A percentile compares a stretch with the other conserved stretches of the same genome.
Conservation (phyloP, 176 grass and related monocot genomes). For the Thinopyrum elongatum region DNA sequence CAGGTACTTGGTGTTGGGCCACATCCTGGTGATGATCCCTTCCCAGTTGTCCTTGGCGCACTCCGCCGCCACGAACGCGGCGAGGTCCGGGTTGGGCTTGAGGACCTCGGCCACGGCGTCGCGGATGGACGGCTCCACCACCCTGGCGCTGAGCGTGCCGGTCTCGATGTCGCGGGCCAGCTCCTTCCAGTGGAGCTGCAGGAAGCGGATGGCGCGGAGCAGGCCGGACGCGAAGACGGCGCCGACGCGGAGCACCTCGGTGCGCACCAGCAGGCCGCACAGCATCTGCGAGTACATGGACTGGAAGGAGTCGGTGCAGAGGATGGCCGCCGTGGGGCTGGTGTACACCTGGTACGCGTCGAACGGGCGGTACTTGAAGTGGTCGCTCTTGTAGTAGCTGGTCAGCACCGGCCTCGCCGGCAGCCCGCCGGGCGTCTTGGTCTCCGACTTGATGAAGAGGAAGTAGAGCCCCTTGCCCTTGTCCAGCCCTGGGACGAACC, state of each 20-base stretch:
- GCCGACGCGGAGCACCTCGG: conserved; percentile 88
- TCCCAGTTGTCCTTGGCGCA: conserved; percentile 59
- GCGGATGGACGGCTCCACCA: conserved; percentile 60
- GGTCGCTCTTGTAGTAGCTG: conserved; percentile 98
- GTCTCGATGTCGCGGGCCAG: conserved; percentile 60
- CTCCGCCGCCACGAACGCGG: conserved; percentile 53
- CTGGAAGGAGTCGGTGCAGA: conserved; percentile 93
- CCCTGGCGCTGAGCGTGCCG: conserved; percentile 47
- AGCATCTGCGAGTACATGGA: conserved; percentile 95
- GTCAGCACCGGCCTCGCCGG: conserved; percentile 84
- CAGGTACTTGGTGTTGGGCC: conserved; percentile 96
- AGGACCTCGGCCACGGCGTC: conserved; percentile 56
- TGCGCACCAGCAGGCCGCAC: conserved; percentile 67
- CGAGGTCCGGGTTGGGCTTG: conserved; percentile 41
- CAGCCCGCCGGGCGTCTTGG: conserved; percentile 72
- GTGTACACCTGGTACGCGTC: conserved; percentile 89
- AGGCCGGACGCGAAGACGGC: conserved; percentile 96
- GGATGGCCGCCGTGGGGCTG: conserved; percentile 87
- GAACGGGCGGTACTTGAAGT: conserved; percentile 73
- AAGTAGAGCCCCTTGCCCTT: conserved; percentile 97
- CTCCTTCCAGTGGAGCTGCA: conserved; percentile 79
- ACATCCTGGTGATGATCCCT: conserved; percentile 75
- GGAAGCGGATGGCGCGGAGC: conserved; percentile 92
- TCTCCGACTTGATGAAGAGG: conserved; percentile 94
- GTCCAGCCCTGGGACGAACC: conserved; percentile 78